phyloP scores from a whole-genome alignment of 352 stramenopile genomes.

The Pythium graminicola region DNA sequence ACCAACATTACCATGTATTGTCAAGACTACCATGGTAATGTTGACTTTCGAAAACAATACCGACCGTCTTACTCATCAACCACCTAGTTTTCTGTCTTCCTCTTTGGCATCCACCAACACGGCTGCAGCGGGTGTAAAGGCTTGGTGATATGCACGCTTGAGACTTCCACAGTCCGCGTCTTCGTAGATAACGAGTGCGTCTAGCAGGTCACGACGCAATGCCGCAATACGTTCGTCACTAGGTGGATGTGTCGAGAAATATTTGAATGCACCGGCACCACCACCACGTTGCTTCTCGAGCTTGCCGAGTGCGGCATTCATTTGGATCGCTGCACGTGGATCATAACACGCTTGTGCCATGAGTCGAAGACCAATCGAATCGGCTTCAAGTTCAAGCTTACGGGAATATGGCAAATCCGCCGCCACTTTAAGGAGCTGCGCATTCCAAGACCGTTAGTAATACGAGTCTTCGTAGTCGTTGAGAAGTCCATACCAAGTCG shows the following conservation, averaged over 20 bases:
- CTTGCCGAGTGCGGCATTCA: slow-evolving; percentile 14
- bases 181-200: slow-evolving; percentile 41
- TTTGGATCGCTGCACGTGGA: slow-evolving; percentile 23
- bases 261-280: slow-evolving; percentile 37
- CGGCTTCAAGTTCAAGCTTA: slow-evolving; percentile 29
- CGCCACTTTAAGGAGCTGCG: slow-evolving; percentile 25
- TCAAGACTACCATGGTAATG: too few relatives aligned
- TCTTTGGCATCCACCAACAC: not conserved
- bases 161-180: slow-evolving; percentile 29
- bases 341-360: slow-evolving; percentile 35
- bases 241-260: slow-evolving; percentile 69
- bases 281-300: slow-evolving; percentile 7
- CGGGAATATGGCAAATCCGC: slow-evolving; percentile 32
- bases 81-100: too few relatives aligned
- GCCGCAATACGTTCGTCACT: slow-evolving; percentile 52
- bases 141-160: slow-evolving; percentile 29
- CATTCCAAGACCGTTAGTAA: too few relatives aligned
- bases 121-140: not conserved
- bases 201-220: slow-evolving; percentile 37
- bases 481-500: slow-evolving; percentile 32
- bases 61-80: too few relatives aligned
- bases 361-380: slow-evolving; percentile 27
- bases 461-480: not conserved
- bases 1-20: too few relatives aligned
- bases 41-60: too few relatives aligned